phyloP scores from a whole-genome alignment of 2,329 filamentous ascomycete species.

The Clonostachys rosea region DNA sequence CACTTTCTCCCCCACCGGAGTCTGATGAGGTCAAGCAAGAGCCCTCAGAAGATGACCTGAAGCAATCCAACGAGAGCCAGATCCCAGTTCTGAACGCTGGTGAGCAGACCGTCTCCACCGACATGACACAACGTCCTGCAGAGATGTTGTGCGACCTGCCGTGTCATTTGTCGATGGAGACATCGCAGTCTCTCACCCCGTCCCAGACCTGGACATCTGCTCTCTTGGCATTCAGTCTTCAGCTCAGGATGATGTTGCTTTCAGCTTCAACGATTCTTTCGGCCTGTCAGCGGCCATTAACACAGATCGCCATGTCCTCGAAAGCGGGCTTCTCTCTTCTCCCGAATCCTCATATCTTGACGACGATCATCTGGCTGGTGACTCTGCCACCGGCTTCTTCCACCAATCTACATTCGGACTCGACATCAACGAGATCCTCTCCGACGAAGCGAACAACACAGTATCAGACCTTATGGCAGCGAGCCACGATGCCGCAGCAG shows the following conservation, averaged over 20 bases:
- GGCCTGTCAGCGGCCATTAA: slow-evolving; percentile 63
- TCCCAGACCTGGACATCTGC: slow-evolving; percentile 27
- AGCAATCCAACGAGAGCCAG: slow-evolving; percentile 16
- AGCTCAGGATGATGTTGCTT: slow-evolving; percentile 57
- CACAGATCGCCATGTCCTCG: slow-evolving; percentile 71
- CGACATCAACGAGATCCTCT: slow-evolving; percentile 51
- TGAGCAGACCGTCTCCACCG: slow-evolving; percentile 52
- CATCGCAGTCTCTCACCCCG: slow-evolving; percentile 38
- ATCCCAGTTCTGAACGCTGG: slow-evolving; percentile 11
- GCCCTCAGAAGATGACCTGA: background rate
- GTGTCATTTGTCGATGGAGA: slow-evolving; percentile 93
- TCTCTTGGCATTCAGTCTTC: slow-evolving; percentile 23
- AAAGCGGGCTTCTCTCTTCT: slow-evolving; percentile 72
- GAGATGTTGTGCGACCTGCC: slow-evolving; percentile 99
- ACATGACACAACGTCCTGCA: slow-evolving; percentile 99
- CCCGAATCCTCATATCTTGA: slow-evolving; percentile 62
- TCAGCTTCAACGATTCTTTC: slow-evolving; percentile 68
- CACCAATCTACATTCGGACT: slow-evolving; percentile 35
- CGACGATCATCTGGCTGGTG: slow-evolving; percentile 62
- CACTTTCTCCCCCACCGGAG: slow-evolving; percentile 53
- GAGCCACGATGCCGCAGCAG: slow-evolving; percentile 46
- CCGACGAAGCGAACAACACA: slow-evolving; percentile 41
- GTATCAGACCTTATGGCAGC: slow-evolving; percentile 42
- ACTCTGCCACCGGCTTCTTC: slow-evolving; percentile 45
- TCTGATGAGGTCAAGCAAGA: slow-evolving; percentile 1